These are phyloP conservation scores for Telfairia occidentalis DNA, from an alignment of 331 rosid genomes.

Conservation along the genomic window DNA sequence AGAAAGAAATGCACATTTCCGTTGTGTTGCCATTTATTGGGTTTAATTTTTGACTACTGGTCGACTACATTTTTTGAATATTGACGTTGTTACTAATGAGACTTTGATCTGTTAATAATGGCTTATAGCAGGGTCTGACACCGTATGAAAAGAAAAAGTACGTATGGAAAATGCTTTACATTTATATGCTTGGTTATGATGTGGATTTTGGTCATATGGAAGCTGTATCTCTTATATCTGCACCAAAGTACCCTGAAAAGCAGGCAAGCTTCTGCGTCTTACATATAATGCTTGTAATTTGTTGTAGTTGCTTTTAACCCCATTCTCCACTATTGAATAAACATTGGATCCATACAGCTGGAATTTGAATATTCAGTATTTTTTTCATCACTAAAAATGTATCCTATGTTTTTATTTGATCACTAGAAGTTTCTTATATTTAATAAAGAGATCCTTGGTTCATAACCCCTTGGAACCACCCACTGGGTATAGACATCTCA, in stretches of 20 bases:
- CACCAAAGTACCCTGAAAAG: conserved; percentile 98
- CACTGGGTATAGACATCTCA: not conserved
- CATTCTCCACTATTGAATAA: not conserved
- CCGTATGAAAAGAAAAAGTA: conserved; percentile 97
- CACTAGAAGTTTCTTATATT: not conserved
- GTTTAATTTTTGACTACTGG: not conserved
- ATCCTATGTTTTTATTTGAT: not conserved
- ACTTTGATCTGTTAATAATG: conserved; percentile 8
- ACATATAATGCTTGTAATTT: conserved; percentile 5
- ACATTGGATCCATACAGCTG: not conserved
- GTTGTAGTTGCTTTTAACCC: not conserved
- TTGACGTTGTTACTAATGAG: not conserved
- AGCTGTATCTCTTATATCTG: conserved; percentile 96
- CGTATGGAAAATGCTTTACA: conserved; percentile 99
- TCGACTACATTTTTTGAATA: not conserved
- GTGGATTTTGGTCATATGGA: conserved; percentile 99
- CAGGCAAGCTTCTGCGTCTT: conserved; percentile 44
- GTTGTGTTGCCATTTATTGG: not conserved
- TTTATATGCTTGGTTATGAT: conserved; percentile 93
- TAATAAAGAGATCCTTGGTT: not conserved
- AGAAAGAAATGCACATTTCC: not conserved
- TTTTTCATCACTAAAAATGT: not conserved
- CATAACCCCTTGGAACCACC: not conserved
- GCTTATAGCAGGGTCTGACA: conserved; percentile 63
- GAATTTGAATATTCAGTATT: not conserved